Percentiles rank a stretch among this genome's conserved stretches.
Conservation (phyloP, 495 filamentous ascomycete species). For the Parachaetomium inaequale region DNA sequence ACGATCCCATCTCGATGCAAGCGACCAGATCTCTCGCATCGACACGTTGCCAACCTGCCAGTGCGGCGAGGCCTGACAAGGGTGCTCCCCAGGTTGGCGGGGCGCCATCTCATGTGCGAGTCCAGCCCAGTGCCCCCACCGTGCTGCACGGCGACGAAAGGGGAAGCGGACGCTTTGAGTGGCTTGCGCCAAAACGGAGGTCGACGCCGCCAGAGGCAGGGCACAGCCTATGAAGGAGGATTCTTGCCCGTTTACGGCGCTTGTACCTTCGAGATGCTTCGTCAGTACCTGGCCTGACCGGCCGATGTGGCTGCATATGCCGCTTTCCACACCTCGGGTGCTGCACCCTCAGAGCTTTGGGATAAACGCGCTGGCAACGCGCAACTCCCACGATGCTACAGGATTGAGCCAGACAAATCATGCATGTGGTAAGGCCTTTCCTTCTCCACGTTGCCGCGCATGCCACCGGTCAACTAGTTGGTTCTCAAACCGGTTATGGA, state of each 20-base stretch:
- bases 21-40: conserved; percentile 10
- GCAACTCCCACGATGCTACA: neutral
- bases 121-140: neutral
- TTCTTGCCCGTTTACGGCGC: neutral
- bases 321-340: neutral
- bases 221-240: neutral
- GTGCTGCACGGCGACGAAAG: conserved; percentile 9
- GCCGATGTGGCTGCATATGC: neutral
- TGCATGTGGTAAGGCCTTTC: neutral
- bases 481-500: neutral
- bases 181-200: conserved; percentile 8
- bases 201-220: too few species aligned
- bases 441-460: neutral
- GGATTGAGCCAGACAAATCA: neutral
- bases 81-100: neutral
- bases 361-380: neutral
- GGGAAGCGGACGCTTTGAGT: neutral
- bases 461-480: neutral
- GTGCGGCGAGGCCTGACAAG: neutral
- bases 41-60: conserved; percentile 3
- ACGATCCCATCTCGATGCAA: neutral
- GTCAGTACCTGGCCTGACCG: neutral
- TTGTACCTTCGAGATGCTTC: conserved; percentile 13
- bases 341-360: neutral
- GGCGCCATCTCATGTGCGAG: neutral